phyloP scores from a whole-genome alignment of 1,284 basidiomycete species.

The Mycosarcoma mackinlayi region DNA sequence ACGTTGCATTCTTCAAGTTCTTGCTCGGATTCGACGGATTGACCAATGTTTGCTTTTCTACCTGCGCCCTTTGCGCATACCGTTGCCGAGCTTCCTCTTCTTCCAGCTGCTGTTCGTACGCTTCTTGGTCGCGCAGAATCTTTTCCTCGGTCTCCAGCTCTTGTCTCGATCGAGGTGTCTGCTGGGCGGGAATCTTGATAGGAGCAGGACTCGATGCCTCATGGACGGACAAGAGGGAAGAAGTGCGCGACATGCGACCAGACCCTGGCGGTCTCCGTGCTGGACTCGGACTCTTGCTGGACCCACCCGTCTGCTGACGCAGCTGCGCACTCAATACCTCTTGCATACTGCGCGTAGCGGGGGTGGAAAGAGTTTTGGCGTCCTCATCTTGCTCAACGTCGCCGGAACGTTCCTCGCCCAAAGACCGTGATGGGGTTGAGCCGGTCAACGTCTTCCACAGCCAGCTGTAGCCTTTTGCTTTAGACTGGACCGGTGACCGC shows the following conservation, averaged over 20 bases:
- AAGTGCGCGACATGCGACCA: conserved; percentile 26
- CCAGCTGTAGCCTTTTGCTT: conserved; percentile 45
- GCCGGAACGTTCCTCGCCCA: conserved; percentile 2
- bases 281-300: conserved; percentile 24
- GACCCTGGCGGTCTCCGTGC: conserved; percentile 19
- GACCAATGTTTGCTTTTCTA: conserved; percentile 64
- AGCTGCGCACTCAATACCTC: conserved; percentile 49
- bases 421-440: conserved; percentile 11
- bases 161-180: conserved; percentile 30
- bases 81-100: conserved; percentile 56
- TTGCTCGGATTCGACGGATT: conserved; percentile 66
- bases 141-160: conserved; percentile 48
- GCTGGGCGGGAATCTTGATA: conserved; percentile 56
- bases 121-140: conserved; percentile 55
- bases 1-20: conserved; percentile 32
- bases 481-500: conserved; percentile 11
- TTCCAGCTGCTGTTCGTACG: conserved; percentile 56
- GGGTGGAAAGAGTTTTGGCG: conserved; percentile 27
- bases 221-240: conserved; percentile 45
- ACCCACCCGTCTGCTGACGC: conserved; percentile 37
- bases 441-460: conserved; percentile 55
- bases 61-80: conserved; percentile 59
- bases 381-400: conserved; percentile 8
- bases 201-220: conserved; percentile 46
- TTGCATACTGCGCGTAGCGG: conserved; percentile 56